Evolutionary conservation across 495 filamentous ascomycete genomes (phyloP), one percentile per base, ranked within the genome.

Genomic region (Tuber microsphaerosporum): DNA sequence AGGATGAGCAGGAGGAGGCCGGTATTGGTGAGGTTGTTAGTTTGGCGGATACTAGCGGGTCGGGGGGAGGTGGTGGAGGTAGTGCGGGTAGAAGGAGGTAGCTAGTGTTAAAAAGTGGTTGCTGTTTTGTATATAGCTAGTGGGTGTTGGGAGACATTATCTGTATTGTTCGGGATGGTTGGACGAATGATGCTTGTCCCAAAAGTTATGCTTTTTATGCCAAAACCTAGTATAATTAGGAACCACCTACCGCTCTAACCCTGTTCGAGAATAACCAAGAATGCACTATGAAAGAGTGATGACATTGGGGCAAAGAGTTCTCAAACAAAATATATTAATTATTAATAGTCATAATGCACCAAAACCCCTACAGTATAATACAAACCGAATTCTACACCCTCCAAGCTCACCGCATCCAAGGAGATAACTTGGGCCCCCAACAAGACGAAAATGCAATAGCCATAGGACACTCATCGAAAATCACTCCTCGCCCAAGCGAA

Each of bases 21-120:
- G 95, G 95, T 26, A 97, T 97, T 85, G 92, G 93, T 10, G 95
- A 99, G 85, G 92, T 99, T 41, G 92, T 99, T 41, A 95, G 90
- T 83, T 86, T 97, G 72, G 89, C 88, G 75, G 94, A 97, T 75
- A 86, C 89, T 76, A 84, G 84, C 41, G 86, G 84, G 75, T 84
- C 82, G 74, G 89, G 88, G 22, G 88, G 88, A 73, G 86, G 85
- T 37, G 87, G 89, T 41, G 87, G 89, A 74, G 87, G 89, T 41
- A 81, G 77, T 61, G 84, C 80, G 12, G 81, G 84, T 10, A 75
- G 77, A 31, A 77, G 85, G 61, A 84, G 85, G 78, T 56, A 56
- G 6, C n/a, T 56, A 56, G 20, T 51, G 20, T 51, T 51, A n/a
- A 9, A 51, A 56, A 26, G 51, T 14, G n/a, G 51, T 26, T 14